Base-by-base conservation (phyloP, 75 land plant species). In the Cupressus sempervirens region DNA sequence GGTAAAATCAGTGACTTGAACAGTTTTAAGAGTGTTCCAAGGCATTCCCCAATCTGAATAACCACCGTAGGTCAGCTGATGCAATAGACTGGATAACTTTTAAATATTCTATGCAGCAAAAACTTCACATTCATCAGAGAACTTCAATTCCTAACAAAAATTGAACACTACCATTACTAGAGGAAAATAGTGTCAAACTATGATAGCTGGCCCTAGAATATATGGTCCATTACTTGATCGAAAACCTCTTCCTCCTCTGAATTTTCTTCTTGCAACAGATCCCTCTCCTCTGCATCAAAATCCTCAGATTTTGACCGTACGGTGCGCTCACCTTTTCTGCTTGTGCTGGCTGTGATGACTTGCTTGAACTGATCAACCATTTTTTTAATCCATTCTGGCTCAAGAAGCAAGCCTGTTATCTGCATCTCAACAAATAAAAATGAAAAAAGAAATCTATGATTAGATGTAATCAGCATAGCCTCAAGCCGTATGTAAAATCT, bases 271-370 rank as follows among this genome's bases (percentile, higher is more conserved):
- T 91, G 88, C 62, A 91, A 88, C 58, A 91, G 83, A 76, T 91
- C 92, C n/a, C 86, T 80, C 85, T 91, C 92, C 86, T 91, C 92
- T n/a, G 86, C 92, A 89, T 91, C 92, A 83, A 91, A 91, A 72
- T 91, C 92, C 73, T 91, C 92, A 82, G 88, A 83, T 74, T 84
- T 87, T 30, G 92, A 87, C 50, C 92, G 81, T 34, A 87, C 87
- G 34, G 86, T 86, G 10, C 91, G 89, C 84, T 89, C 91, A 23
- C 85, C 84, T 75, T 91, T 91, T 73, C 92, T 86, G 43, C 91
- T 87, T 30, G 79, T 85, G 82, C 92, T 91, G n/a, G 92, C 92
- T 62, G 87, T 91, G 30, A 91, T 84, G 15, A 89, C 87, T 40
- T 89, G 92, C 86, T 91, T 91, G 62, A 91, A 91, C 70, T 91